A percentile compares a stretch with the other conserved stretches of the same genome.
Evolutionary conservation across 306 rosid genomes (phyloP).

Genomic region (Phaseolus lunatus): DNA sequence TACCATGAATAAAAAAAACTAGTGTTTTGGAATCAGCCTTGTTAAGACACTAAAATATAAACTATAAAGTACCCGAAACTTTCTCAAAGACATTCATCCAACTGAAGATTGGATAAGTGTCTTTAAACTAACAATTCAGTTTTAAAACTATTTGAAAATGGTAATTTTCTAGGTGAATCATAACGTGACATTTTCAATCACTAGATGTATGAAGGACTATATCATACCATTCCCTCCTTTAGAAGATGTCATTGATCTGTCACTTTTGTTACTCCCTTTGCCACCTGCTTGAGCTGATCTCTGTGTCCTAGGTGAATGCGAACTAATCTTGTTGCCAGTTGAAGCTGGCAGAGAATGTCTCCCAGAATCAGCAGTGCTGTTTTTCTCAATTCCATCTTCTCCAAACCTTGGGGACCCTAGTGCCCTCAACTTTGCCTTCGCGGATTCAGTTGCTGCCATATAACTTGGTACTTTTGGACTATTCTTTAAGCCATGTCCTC

Average conservation of each 20-base stretch:
- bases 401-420: slow-evolving; percentile 75
- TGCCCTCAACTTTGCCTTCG: slow-evolving; percentile 81
- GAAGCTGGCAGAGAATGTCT: slow-evolving; percentile 79
- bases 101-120: not conserved
- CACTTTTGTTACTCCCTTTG: slow-evolving; percentile 61
- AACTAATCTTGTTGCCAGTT: slow-evolving; percentile 64
- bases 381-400: slow-evolving; percentile 65
- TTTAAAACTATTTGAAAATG: not conserved
- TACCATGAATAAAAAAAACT: not conserved
- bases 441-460: slow-evolving; percentile 93
- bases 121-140: slow-evolving; percentile 5
- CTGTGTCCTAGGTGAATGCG: slow-evolving; percentile 75
- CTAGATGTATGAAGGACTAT: slow-evolving; percentile 3
- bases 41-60: not conserved
- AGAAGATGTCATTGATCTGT: slow-evolving; percentile 46
- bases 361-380: slow-evolving; percentile 54
- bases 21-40: slow-evolving; percentile 3
- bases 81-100: slow-evolving; percentile 4
- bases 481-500: slow-evolving; percentile 64
- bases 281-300: slow-evolving; percentile 70
- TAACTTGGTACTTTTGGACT: slow-evolving; percentile 79
- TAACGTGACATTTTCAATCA: not conserved
- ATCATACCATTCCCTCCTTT: slow-evolving; percentile 54
- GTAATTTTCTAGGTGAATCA: not conserved
- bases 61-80: not conserved